Base-by-base conservation (phyloP, 306 rosid species). In the Psophocarpus tetragonolobus region DNA sequence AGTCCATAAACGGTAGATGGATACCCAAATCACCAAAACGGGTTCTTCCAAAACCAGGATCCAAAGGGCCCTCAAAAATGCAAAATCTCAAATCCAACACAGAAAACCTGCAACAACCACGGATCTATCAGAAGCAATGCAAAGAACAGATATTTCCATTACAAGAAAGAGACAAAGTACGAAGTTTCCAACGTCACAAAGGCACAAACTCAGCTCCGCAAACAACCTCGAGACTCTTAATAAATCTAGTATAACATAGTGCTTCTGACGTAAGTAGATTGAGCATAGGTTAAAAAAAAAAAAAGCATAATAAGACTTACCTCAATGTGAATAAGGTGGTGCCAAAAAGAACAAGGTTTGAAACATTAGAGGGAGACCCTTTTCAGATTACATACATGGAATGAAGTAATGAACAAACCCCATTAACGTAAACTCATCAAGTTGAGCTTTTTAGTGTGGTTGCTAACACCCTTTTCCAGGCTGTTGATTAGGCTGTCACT, bases 401-500 rank as follows among this genome's bases (percentile, higher is more conserved):
- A 29, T 60, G 67, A 60, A 60, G 67, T 60, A 30, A 60, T 30
- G 41, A 76, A 70, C 14, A 23, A 76, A 70, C 14, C n/a, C 71
- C 71, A 65, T 58, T 35, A 51, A 5, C 15, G 65, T 41, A 38
- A 30, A 42, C 9, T 13, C 70, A 53, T 42, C 68, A 82, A 83
- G 83, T 35, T 53, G 76, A 78, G 80, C 17, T 35, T 83, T 82
- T 66, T 53, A 56, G 82, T 5, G 80, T 78, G 70, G 66, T 44
- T 23, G 45, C 71, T 56, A 83, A 24, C 80, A 24, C 80, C 71
- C 32, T 48, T 27, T 83, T 73, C 80, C 83, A 78, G 83, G 83
- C 83, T 83, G 86, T 32, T 64, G 56, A 82, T 76, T 27, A 82
- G 85, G 79, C 82, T 82, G 85, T 82, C 79, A 71, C 30, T 20